A percentile compares a stretch with the other conserved stretches of the same genome.
phyloP scores from a whole-genome alignment of 352 stramenopile genomes.

The Pythium folliculosum region DNA sequence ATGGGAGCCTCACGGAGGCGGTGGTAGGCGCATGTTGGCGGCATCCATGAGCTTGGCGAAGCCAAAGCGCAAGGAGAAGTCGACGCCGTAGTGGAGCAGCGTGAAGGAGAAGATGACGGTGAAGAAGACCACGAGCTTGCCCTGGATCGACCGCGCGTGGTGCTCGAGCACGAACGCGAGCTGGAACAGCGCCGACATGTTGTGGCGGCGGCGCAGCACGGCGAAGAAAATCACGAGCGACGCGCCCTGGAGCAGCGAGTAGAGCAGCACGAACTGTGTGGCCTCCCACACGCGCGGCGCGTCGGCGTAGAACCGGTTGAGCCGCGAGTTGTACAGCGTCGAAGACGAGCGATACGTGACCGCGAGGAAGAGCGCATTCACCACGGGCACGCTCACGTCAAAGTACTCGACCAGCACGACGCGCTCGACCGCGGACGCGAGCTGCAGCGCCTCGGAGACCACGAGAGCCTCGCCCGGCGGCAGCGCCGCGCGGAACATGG shows the following conservation, averaged over 20 bases:
- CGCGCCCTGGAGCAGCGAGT: not conserved
- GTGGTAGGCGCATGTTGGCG: no score
- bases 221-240: conserved; percentile 15
- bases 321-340: conserved; percentile 20
- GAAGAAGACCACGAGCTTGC: conserved; percentile 27
- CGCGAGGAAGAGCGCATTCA: conserved; percentile 17
- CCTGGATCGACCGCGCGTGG: conserved; percentile 26
- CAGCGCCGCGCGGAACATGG: not conserved
- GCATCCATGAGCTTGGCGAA: no score
- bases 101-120: conserved; percentile 27
- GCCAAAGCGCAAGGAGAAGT: no score
- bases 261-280: not conserved
- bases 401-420: conserved; percentile 31
- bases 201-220: conserved; percentile 21
- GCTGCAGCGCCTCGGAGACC: conserved; percentile 12
- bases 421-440: not conserved
- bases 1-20: no score
- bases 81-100: conserved; percentile 28
- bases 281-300: not conserved
- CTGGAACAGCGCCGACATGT: conserved; percentile 17
- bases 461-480: conserved; percentile 4
- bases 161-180: conserved; percentile 30
- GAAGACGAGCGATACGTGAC: conserved; percentile 10
- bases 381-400: conserved; percentile 23
- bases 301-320: conserved; percentile 22